Evolutionary conservation across 2,329 filamentous ascomycete genomes (phyloP).

Genomic region (Macrophomina pseudophaseolina): DNA sequence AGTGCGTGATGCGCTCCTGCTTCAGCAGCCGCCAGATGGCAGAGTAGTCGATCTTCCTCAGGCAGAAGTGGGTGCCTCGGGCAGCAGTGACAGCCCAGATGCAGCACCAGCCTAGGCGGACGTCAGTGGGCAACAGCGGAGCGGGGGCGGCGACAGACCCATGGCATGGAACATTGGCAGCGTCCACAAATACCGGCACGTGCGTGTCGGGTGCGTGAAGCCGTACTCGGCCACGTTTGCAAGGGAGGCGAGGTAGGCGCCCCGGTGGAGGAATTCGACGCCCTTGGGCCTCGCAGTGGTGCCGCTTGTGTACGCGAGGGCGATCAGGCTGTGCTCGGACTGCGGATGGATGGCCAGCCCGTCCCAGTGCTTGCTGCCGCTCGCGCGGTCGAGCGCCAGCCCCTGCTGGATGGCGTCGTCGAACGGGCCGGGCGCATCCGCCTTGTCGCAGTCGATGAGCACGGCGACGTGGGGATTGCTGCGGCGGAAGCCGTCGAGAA

Average conservation of each 20-base stretch:
- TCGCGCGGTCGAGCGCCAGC: slow-evolving; percentile 69
- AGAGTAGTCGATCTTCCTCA: slow-evolving; percentile 93
- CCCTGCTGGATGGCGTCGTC: slow-evolving; percentile 85
- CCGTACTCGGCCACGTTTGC: slow-evolving; percentile 89
- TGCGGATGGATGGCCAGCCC: slow-evolving; percentile 71
- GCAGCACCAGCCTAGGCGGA: slow-evolving; percentile 70
- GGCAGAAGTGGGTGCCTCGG: slow-evolving; percentile 88
- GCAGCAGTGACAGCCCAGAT: slow-evolving; percentile 94
- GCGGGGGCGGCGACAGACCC: slow-evolving; percentile 46
- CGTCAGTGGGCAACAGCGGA: neutral
- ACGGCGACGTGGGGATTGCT: slow-evolving; percentile 68
- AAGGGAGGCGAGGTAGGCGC: slow-evolving; percentile 81
- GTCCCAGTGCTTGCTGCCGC: slow-evolving; percentile 74
- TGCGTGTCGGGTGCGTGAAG: slow-evolving; percentile 70
- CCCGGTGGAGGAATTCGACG: slow-evolving; percentile 88
- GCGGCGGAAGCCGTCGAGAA: slow-evolving; percentile 71
- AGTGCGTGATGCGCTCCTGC: slow-evolving; percentile 87
- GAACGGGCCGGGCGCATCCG: slow-evolving; percentile 77
- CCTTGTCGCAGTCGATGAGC: slow-evolving; percentile 77
- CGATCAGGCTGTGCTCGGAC: slow-evolving; percentile 81
- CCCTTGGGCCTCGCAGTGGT: slow-evolving; percentile 93
- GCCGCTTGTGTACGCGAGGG: slow-evolving; percentile 91
- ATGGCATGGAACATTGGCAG: slow-evolving; percentile 81
- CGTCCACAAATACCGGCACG: slow-evolving; percentile 88
- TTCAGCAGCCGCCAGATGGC: slow-evolving; percentile 90